A percentile compares a stretch with the other conserved stretches of the same genome.
These are phyloP conservation scores for Ophiocordyceps australis DNA, from an alignment of 2,329 filamentous ascomycete species.

Conservation along the genomic window DNA sequence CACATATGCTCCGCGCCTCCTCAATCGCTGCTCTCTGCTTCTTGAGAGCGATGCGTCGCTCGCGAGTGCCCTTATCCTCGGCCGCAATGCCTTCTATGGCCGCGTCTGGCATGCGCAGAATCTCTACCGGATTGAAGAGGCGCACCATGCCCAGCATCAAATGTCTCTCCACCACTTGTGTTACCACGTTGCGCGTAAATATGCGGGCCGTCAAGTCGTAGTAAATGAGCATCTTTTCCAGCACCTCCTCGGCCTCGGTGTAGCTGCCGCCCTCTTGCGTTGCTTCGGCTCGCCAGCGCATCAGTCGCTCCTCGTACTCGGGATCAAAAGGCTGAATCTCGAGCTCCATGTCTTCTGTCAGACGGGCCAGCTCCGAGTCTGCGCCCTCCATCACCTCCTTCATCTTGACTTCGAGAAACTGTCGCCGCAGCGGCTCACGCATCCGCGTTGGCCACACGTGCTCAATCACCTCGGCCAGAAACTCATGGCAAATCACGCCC, in stretches of 20 bases:
- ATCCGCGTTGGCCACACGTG: conserved; percentile 30
- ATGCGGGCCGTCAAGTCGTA: conserved; percentile 33
- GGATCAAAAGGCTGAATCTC: conserved; percentile 34
- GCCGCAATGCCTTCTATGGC: conserved; percentile 30
- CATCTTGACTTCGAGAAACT: conserved; percentile 30
- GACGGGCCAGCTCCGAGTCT: conserved; percentile 23
- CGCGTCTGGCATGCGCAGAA: conserved; percentile 24
- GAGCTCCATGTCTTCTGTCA: conserved; percentile 31
- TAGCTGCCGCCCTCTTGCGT: conserved; percentile 25
- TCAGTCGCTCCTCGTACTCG: conserved; percentile 30
- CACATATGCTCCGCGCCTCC: conserved; percentile 29
- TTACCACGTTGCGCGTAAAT: conserved; percentile 33
- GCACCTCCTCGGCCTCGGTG: conserved; percentile 30
- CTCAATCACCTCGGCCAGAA: conserved; percentile 30
- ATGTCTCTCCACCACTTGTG: conserved; percentile 31
- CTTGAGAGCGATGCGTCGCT: conserved; percentile 27
- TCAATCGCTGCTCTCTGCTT: conserved; percentile 29
- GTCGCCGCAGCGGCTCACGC: conserved; percentile 27
- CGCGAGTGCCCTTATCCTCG: conserved; percentile 33
- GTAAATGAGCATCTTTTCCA: conserved; percentile 38
- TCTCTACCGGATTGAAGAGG: conserved; percentile 32
- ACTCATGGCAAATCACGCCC: conserved; percentile 34
- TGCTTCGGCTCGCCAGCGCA: conserved; percentile 23
- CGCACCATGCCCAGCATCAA: conserved; percentile 30
- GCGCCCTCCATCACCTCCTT: conserved; percentile 25